phyloP scores from a whole-genome alignment of 345 rosid species.

The Gossypium longicalyx region DNA sequence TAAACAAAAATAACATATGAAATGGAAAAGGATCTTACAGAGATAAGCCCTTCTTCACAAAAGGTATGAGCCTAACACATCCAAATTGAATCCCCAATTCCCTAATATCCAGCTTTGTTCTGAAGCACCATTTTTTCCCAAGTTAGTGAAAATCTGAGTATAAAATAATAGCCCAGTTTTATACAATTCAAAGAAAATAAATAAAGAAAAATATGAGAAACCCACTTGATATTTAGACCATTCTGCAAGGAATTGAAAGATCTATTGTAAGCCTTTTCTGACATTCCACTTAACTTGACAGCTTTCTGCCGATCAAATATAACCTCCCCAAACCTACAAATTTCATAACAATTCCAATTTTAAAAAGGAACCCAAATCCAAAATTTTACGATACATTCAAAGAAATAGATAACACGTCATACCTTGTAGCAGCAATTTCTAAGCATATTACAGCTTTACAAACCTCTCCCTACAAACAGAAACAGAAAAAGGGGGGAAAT shows the following conservation, averaged over 20 bases:
- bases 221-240: constrained; percentile 74
- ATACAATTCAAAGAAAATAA: neutral
- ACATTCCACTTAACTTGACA: constrained; percentile 77
- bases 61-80: constrained; percentile 78
- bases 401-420: neutral
- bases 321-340: constrained; percentile 46
- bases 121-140: constrained; percentile 17
- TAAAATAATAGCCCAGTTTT: neutral
- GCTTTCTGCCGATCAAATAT: constrained; percentile 72
- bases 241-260: constrained; percentile 79
- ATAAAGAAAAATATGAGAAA: neutral
- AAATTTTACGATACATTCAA: neutral
- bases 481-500: neutral
- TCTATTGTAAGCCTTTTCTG: constrained; percentile 78
- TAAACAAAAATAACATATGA: neutral
- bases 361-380: neutral
- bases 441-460: constrained; percentile 88
- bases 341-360: neutral
- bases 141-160: constrained; percentile 1
- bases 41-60: constrained; percentile 60
- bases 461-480: constrained; percentile 67
- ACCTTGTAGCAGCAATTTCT: constrained; percentile 85
- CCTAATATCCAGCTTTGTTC: constrained; percentile 65
- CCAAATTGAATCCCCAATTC: constrained; percentile 88
- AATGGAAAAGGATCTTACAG: constrained; percentile 41